These are phyloP conservation scores for Naganishia onofrii DNA, from an alignment of 768 basidiomycete species.

Conservation along the genomic window DNA sequence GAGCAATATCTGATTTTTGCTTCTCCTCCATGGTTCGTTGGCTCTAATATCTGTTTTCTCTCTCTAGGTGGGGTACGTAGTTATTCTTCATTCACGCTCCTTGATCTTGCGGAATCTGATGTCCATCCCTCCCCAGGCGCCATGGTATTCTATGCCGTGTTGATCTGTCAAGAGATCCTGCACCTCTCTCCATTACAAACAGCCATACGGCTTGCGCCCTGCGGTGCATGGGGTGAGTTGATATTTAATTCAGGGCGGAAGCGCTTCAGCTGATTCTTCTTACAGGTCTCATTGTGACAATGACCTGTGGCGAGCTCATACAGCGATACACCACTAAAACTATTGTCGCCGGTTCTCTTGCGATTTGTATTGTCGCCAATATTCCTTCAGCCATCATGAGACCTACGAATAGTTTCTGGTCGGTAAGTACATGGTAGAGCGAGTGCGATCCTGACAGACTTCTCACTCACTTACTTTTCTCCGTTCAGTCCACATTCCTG, in stretches of 20 bases:
- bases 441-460: no score
- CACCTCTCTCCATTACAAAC: conserved; percentile 22
- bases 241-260: neutral
- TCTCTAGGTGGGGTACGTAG: neutral
- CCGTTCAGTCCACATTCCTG: conserved; percentile 8
- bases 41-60: neutral
- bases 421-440: neutral
- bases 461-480: neutral
- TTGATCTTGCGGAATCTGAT: no score
- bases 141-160: conserved; percentile 1
- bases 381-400: conserved; percentile 31
- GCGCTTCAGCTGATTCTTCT: conserved; percentile 11
- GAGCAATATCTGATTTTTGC: neutral
- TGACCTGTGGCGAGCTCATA: conserved; percentile 3
- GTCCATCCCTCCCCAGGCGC: neutral
- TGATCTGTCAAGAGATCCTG: conserved; percentile 28
- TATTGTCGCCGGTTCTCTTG: conserved; percentile 25
- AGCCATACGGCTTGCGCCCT: conserved; percentile 28
- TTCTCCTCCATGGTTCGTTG: neutral
- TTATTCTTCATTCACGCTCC: no score
- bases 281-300: neutral
- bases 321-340: conserved; percentile 26
- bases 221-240: conserved; percentile 22
- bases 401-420: conserved; percentile 27
- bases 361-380: conserved; percentile 27